Evolutionary conservation across 2,329 filamentous ascomycete species (phyloP).

Genomic region (Verruconis gallopava): DNA sequence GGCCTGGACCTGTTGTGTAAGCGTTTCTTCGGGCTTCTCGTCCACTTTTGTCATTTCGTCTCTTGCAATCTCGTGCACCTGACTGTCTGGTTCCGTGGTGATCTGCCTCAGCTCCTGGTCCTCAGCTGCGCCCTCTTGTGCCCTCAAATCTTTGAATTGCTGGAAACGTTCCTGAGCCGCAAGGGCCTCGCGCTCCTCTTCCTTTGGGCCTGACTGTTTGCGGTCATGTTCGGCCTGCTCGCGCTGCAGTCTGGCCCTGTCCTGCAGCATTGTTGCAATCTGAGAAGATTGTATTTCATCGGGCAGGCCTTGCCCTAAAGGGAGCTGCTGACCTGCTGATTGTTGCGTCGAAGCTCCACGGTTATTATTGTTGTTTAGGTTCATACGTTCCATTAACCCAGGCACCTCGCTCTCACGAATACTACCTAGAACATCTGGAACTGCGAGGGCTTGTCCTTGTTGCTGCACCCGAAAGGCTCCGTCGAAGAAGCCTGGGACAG

Average conservation of each 20-base stretch:
- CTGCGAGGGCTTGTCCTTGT: conserved; percentile 29
- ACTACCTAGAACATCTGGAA: conserved; percentile 31
- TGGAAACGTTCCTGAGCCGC: conserved; percentile 55
- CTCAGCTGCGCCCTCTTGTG: conserved; percentile 31
- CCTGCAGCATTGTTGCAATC: conserved; percentile 46
- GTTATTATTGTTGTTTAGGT: conserved; percentile 36
- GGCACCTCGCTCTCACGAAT: conserved; percentile 60
- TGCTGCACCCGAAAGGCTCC: conserved; percentile 31
- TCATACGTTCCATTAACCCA: conserved; percentile 48
- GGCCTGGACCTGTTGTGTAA: conserved; percentile 77
- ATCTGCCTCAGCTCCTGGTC: conserved; percentile 18
- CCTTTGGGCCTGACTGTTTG: conserved; percentile 31
- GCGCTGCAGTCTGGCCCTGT: conserved; percentile 46
- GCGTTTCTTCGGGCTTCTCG: conserved; percentile 31
- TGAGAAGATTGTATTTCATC: conserved; percentile 40
- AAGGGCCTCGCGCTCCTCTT: conserved; percentile 23
- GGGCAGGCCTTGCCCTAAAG: conserved; percentile 34
- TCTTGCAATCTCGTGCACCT: conserved; percentile 15
- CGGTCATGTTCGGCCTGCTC: conserved; percentile 45
- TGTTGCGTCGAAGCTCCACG: conserved; percentile 26
- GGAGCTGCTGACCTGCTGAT: conserved; percentile 1
- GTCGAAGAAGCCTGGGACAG: conserved; percentile 58
- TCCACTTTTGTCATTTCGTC: conserved; percentile 14
- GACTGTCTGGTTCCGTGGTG: conserved; percentile 18
- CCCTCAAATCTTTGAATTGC: conserved; percentile 68